Base-by-base conservation (phyloP, 2,329 filamentous ascomycete genomes). In the Arthroderma uncinatum region DNA sequence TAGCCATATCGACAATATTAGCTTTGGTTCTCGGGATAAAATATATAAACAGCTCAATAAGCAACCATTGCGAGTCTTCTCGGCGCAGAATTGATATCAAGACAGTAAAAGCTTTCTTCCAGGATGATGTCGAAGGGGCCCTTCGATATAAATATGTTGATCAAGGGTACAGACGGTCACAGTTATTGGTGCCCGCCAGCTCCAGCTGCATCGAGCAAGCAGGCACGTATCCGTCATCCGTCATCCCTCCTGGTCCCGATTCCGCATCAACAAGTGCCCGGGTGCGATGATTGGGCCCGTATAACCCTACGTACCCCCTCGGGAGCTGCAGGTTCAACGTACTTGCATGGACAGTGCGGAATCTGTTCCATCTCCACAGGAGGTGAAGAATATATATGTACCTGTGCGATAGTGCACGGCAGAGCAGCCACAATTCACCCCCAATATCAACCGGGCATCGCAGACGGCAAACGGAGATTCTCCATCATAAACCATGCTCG, bases 1-100 rank as follows among this genome's bases (percentile, higher is more conserved):
- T 30, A 1, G 55, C 60, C 61, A 63, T 63, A 16, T 25, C 21
- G 8, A 6, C 14, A 30, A 23, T 23, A 14, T n/a, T 12, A 48
- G 44, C 10, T 12, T 34, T n/a, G n/a, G n/a, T n/a, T n/a, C n/a
- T n/a, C n/a, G n/a, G n/a, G n/a, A 10, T 10, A 33, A 10, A 33
- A 5, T 2, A 23, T 42, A 42, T 8, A 19, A 21, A 42, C 39
- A 9, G 39, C 39, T 21, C 39, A 42, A 21, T 10, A 16, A 42
- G 39, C 39, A 21, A 42, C 39, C 19, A 42, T 42, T 19, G 5
- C 37, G 5, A 16, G 37, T 40, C 19, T 0, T 9, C 16, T 42
- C 16, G 6, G 12, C n/a, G n/a, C n/a, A n/a, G n/a, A n/a, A n/a
- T n/a, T n/a, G n/a, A n/a, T n/a, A n/a, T n/a, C n/a, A n/a, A n/a